These are phyloP conservation scores for Colletotrichum horii DNA, from an alignment of 2,329 filamentous ascomycete species.

Conservation along the genomic window DNA sequence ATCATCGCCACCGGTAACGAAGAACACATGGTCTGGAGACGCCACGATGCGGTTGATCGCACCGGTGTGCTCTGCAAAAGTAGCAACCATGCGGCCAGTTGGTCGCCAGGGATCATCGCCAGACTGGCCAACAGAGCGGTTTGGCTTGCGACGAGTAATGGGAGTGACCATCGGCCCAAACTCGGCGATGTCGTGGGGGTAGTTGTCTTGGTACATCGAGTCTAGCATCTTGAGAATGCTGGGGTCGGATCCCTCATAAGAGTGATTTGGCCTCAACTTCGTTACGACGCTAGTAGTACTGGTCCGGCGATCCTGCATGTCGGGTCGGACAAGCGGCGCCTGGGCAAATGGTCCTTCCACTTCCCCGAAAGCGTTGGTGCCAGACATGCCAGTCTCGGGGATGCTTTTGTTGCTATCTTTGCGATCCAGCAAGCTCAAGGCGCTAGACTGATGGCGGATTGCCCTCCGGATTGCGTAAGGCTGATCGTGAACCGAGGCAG, in stretches of 20 bases:
- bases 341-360: conserved; percentile 62
- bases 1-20: conserved; percentile 92
- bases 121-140: conserved; percentile 55
- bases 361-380: conserved; percentile 64
- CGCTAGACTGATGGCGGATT: conserved; percentile 64
- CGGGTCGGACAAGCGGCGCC: conserved; percentile 32
- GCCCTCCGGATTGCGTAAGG: conserved; percentile 48
- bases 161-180: conserved; percentile 84
- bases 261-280: conserved; percentile 61
- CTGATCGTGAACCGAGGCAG: conserved; percentile 42
- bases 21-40: conserved; percentile 91
- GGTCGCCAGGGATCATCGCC: conserved; percentile 78
- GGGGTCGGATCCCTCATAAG: conserved; percentile 81
- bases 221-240: conserved; percentile 76
- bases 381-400: conserved; percentile 64
- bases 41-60: conserved; percentile 82
- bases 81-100: conserved; percentile 81
- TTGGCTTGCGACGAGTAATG: conserved; percentile 59
- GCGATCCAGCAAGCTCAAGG: conserved; percentile 62
- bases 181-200: conserved; percentile 67
- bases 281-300: conserved; percentile 27
- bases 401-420: conserved; percentile 64
- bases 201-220: conserved; percentile 80
- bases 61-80: conserved; percentile 85
- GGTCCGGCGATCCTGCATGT: conserved; percentile 31